These are phyloP conservation scores for Penicillium riverlandense DNA, from an alignment of 495 filamentous ascomycete genomes.

Conservation along the genomic window DNA sequence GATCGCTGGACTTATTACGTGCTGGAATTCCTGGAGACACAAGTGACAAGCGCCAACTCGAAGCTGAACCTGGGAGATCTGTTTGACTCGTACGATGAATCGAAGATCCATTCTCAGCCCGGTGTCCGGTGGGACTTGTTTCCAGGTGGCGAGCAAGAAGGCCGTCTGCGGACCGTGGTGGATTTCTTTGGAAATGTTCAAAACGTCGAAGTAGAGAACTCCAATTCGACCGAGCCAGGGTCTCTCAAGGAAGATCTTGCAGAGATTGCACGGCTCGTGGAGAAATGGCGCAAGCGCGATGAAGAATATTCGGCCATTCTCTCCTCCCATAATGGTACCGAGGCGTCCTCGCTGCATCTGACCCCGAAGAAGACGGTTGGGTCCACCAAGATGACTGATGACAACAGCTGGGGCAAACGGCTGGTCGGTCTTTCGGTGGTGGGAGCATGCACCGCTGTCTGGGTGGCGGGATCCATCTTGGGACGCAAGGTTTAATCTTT, in stretches of 20 bases:
- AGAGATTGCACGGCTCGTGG: conserved; percentile 53
- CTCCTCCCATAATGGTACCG: conserved; percentile 21
- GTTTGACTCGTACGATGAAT: conserved; percentile 91
- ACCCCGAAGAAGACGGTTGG: conserved; percentile 30
- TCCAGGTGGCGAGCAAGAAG: conserved; percentile 65
- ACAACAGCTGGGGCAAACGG: conserved; percentile 65
- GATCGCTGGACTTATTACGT: conserved; percentile 99
- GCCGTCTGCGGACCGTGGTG: conserved; percentile 71
- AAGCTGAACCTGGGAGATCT: conserved; percentile 87
- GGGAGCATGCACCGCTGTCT: conserved; percentile 59
- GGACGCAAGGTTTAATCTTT: conserved; percentile 7
- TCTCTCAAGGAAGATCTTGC: conserved; percentile 68
- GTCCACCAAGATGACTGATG: conserved; percentile 58
- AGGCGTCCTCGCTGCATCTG: conserved; percentile 14
- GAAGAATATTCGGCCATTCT: conserved; percentile 23
- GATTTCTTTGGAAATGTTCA: conserved; percentile 99
- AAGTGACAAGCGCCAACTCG: conserved; percentile 71
- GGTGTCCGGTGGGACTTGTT: conserved; percentile 95
- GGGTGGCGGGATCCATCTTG: conserved; percentile 52
- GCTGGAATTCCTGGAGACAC: conserved; percentile 89
- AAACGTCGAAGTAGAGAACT: conserved; percentile 79
- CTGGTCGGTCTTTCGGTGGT: conserved; percentile 56
- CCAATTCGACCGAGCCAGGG: conserved; percentile 44
- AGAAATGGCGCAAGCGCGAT: conserved; percentile 36
- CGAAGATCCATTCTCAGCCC: conserved; percentile 86